These are phyloP conservation scores for Cynanchum wilfordii DNA, from an alignment of 257 asterid species.

Conservation along the genomic window DNA sequence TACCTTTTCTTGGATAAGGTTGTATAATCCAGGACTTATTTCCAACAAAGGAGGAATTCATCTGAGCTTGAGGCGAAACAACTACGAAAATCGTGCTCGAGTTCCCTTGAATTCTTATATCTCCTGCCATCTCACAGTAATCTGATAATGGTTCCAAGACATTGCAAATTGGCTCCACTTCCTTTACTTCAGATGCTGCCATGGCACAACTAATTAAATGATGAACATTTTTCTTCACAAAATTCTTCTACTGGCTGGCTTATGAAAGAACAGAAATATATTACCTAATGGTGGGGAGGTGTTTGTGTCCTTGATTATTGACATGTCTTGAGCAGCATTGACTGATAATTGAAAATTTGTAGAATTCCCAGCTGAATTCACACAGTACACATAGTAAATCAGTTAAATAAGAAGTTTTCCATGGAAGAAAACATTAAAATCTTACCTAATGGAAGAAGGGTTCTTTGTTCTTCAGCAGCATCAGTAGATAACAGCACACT, in stretches of 20 bases:
- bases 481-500: slow-evolving; percentile 30
- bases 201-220: too few species aligned
- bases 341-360: slow-evolving; percentile 34
- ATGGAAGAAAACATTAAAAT: not conserved
- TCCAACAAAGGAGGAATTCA: not conserved
- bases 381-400: not conserved
- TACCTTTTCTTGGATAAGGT: slow-evolving; percentile 47
- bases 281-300: slow-evolving; percentile 9
- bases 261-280: not conserved
- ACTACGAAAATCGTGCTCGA: slow-evolving; percentile 30
- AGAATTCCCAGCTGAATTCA: slow-evolving; percentile 35
- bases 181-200: slow-evolving; percentile 21
- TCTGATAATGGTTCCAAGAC: slow-evolving; percentile 28
- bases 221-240: not conserved
- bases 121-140: slow-evolving; percentile 35
- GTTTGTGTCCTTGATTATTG: slow-evolving; percentile 12
- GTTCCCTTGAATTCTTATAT: slow-evolving; percentile 31
- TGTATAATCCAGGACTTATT: slow-evolving; percentile 31
- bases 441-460: not conserved
- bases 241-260: not conserved
- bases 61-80: slow-evolving; percentile 6
- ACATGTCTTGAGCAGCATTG: slow-evolving; percentile 31
- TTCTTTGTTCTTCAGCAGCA: slow-evolving; percentile 20
- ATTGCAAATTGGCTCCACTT: slow-evolving; percentile 20
- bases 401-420: not conserved